phyloP scores from a whole-genome alignment of 768 basidiomycete genomes.

The Hydnomerulius pinastri region DNA sequence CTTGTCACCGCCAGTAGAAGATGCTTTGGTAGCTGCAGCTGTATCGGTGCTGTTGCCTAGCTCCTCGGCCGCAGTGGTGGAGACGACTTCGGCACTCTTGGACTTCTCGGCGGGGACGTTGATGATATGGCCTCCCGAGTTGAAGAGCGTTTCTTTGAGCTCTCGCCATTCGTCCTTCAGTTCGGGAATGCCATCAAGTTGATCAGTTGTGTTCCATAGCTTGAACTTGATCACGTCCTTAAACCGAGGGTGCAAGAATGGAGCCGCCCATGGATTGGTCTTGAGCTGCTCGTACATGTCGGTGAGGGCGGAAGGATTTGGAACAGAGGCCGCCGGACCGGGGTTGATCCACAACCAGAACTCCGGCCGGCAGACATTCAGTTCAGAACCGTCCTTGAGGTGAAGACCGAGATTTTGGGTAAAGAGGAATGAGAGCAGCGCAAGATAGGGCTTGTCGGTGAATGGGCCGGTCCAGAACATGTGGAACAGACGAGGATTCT shows the following conservation, averaged over 20 bases:
- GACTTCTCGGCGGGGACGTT: slow-evolving; percentile 54
- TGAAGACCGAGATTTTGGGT: slow-evolving; percentile 93
- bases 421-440: slow-evolving; percentile 91
- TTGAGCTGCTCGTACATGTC: slow-evolving; percentile 86
- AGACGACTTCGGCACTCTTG: slow-evolving; percentile 27
- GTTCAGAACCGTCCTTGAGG: slow-evolving; percentile 45
- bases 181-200: slow-evolving; percentile 89
- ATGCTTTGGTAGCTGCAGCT: slow-evolving; percentile 14
- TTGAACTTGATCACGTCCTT: slow-evolving; percentile 92
- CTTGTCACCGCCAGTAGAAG: slow-evolving; percentile 29
- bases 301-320: slow-evolving; percentile 75
- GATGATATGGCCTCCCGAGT: slow-evolving; percentile 79
- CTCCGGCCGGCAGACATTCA: slow-evolving; percentile 73
- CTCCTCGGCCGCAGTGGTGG: slow-evolving; percentile 14
- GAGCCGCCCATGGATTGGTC: slow-evolving; percentile 90
- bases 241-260: slow-evolving; percentile 92
- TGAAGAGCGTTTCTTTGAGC: slow-evolving; percentile 75
- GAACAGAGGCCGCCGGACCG: slow-evolving; percentile 89
- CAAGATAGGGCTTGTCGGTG: slow-evolving; percentile 98
- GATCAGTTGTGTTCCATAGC: slow-evolving; percentile 98
- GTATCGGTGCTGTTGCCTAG: slow-evolving; percentile 27
- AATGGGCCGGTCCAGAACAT: slow-evolving; percentile 99
- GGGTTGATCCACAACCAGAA: slow-evolving; percentile 99
- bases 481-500: slow-evolving; percentile 89
- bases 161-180: slow-evolving; percentile 88